Evolutionary conservation across 106 monocot species (phyloP).

Genomic region (Acorus gramineus): DNA sequence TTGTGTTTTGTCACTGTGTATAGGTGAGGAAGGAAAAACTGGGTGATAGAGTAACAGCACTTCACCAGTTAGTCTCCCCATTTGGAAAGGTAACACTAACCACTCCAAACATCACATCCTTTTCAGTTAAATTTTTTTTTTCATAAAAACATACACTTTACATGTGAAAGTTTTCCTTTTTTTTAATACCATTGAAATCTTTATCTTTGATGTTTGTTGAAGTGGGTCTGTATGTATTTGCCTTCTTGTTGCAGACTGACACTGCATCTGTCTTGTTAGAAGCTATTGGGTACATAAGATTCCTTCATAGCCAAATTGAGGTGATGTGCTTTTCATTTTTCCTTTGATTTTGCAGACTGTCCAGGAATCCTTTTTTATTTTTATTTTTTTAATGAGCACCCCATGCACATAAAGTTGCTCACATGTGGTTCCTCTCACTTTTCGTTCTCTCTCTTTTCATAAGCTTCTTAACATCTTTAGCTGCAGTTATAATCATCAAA

Average conservation of each 20-base stretch:
- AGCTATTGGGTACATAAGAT: constrained; percentile 95
- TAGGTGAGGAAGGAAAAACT: constrained; percentile 96
- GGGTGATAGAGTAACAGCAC: constrained; percentile 82
- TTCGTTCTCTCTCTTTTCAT: constrained; percentile 8
- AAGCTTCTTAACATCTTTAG: neutral
- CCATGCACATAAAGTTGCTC: too few species aligned
- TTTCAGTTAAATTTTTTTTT: neutral
- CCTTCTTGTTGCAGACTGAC: constrained; percentile 81
- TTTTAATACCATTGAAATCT: too few species aligned
- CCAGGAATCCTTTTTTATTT: too few species aligned
- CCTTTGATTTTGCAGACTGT: too few species aligned
- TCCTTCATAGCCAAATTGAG: constrained; percentile 86
- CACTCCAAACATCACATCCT: constrained; percentile 3
- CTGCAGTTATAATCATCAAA: too few species aligned
- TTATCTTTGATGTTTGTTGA: constrained; percentile 7
- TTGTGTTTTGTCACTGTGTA: neutral
- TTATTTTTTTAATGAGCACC: too few species aligned
- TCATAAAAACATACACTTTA: too few species aligned
- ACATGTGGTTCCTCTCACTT: constrained; percentile 3
- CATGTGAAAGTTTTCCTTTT: too few species aligned
- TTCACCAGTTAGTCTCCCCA: constrained; percentile 93
- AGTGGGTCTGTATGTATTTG: constrained; percentile 20
- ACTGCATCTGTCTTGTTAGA: constrained; percentile 88
- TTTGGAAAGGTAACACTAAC: constrained; percentile 73
- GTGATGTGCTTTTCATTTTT: constrained; percentile 12